phyloP scores from a whole-genome alignment of 192 early-diverging fungal genomes.

The Coemansia sp. region DNA sequence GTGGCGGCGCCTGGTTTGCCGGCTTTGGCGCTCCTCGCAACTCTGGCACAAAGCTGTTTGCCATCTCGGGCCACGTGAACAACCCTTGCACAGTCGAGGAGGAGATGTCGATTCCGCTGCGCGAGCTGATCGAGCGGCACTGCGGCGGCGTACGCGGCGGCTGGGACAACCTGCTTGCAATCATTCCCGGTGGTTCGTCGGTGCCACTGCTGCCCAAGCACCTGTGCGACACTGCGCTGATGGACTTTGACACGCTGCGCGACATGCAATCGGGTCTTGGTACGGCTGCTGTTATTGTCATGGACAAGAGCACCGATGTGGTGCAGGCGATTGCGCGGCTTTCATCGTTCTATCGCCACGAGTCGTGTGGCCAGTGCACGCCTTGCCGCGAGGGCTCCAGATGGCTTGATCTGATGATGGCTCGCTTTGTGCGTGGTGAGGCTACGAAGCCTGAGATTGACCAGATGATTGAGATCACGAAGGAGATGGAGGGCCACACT shows the following conservation, averaged over 20 bases:
- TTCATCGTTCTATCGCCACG: conserved; percentile 94
- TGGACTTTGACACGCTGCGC: conserved; percentile 98
- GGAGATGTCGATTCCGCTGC: conserved; percentile 96
- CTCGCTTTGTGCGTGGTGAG: conserved; percentile 86
- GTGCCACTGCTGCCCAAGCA: conserved; percentile 84
- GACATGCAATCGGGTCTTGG: conserved; percentile 93
- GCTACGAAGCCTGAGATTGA: conserved; percentile 88
- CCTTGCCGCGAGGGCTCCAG: conserved; percentile 96
- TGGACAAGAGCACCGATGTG: conserved; percentile 98
- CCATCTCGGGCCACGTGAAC: conserved; percentile 98
- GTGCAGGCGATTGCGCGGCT: conserved; percentile 91
- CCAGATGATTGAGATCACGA: conserved; percentile 90
- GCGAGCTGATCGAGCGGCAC: conserved; percentile 90
- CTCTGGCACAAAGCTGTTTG: conserved; percentile 95
- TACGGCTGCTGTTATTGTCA: conserved; percentile 96
- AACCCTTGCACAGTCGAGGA: conserved; percentile 97
- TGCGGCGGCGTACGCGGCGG: conserved; percentile 96
- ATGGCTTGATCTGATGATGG: conserved; percentile 97
- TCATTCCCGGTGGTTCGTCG: conserved; percentile 96
- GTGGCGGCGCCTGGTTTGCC: conserved; percentile 93
- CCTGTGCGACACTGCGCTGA: conserved; percentile 89
- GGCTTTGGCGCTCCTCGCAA: conserved; percentile 91
- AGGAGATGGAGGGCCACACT: conserved; percentile 99
- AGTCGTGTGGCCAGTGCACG: conserved; percentile 98
- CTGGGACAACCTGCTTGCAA: conserved; percentile 97